Base-by-base conservation (phyloP, 2,329 filamentous ascomycete species). In the Xylariomycetidae sp. region DNA sequence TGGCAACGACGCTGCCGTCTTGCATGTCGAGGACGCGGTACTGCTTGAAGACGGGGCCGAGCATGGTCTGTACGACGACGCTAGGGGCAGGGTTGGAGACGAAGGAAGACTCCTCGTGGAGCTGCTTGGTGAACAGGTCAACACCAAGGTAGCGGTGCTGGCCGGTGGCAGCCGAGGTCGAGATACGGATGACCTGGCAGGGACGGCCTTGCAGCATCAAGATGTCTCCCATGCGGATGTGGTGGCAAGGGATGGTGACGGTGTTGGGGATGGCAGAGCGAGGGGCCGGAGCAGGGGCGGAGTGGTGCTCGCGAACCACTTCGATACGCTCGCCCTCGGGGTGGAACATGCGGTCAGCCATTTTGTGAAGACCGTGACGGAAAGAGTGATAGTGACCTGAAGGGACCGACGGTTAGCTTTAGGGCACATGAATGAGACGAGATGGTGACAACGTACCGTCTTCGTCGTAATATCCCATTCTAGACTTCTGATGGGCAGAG, bases 71-170 rank as follows among this genome's bases (percentile, higher is more conserved):
- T 58, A 98, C 90, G 46, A 97, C 81, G 42, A 98, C 92, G 53
- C 87, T 95, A 53, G 90, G 90, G 50, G 85, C 87, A 48, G 92
- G 92, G 84, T 94, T 94, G 70, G 87, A 89, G 72, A 97, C 82
- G 72, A 95, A 96, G 57, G 85, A 90, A 37, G 88, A 95, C 83
- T 98, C 92, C 74, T 98, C 92, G 62, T 97, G 88, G 50, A 98
- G 80, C 75, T 97, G 88, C 80, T 95, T 94, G 77, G 89, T 96
- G 87, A 98, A 98, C 59, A 98, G 85, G 69, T 98, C 92, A 53
- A 98, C 92, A 80, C 92, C 92, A 46, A 98, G 86, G 80, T 97
- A 98, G 64, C 92, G 87, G 83, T 98, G 90, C 80, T 98, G 92
- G 66, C 92, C 92, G 44, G 92, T 98, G 74, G 94, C 90, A 51